A percentile compares a stretch with the other conserved stretches of the same genome.
phyloP scores from a whole-genome alignment of 805 yeast genomes.

The Cyberlindnera sargentensis region DNA sequence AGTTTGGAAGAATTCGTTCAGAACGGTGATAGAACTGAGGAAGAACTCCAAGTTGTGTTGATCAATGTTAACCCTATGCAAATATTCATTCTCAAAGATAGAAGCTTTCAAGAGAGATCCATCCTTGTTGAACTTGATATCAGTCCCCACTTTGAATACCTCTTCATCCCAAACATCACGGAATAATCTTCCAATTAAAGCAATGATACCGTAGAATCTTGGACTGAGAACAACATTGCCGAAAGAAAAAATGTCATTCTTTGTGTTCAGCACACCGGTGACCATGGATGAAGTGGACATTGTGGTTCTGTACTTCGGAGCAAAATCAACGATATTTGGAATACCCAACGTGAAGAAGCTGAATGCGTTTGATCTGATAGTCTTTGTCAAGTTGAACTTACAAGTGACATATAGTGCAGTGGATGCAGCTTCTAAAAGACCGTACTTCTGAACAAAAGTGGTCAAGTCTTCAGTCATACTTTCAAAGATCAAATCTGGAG shows the following conservation, averaged over 20 bases:
- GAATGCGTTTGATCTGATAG: conserved; percentile 35
- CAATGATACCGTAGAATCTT: conserved; percentile 80
- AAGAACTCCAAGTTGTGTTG: conserved; percentile 56
- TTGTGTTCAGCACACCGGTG: conserved; percentile 8
- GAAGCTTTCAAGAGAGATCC: conserved; percentile 25
- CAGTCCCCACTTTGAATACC: conserved; percentile 43
- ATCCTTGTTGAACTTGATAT: conserved; percentile 27
- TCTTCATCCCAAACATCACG: conserved; percentile 72
- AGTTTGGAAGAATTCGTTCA: conserved; percentile 62
- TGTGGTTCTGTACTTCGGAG: conserved; percentile 30
- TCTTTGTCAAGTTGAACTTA: conserved; percentile 55
- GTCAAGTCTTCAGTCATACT: conserved; percentile 62
- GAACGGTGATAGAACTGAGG: conserved; percentile 61
- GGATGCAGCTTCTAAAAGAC: conserved; percentile 85
- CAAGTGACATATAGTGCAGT: conserved; percentile 81
- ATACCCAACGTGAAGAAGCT: conserved; percentile 36
- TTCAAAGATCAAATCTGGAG: conserved; percentile 74
- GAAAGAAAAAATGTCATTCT: conserved; percentile 31
- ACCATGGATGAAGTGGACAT: conserved; percentile 13
- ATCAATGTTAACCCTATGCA: conserved; percentile 32
- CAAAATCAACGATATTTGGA: conserved; percentile 36
- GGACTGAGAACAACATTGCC: conserved; percentile 87
- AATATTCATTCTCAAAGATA: conserved; percentile 34
- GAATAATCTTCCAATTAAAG: conserved; percentile 70
- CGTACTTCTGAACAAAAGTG: conserved; percentile 70